Conservation (phyloP, 768 basidiomycete genomes). For the Serendipita vermifera region DNA sequence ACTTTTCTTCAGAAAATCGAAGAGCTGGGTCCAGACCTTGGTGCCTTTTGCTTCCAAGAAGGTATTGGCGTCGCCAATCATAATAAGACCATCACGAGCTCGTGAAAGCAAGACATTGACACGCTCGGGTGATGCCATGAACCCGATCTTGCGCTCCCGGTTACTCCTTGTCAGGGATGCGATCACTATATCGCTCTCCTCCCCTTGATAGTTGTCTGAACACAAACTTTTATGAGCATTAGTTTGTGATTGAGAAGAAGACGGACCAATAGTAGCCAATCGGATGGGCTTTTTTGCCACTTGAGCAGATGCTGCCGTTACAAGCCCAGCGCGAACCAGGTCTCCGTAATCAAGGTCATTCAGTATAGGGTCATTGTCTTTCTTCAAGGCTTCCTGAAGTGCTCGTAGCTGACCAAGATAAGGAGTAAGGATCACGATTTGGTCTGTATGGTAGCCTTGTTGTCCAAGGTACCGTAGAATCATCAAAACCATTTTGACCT, state of each 20-base stretch:
- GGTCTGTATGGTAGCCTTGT: constrained; percentile 50
- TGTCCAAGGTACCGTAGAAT: constrained; percentile 53
- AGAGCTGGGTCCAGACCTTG: constrained; percentile 39
- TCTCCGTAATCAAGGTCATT: constrained; percentile 52
- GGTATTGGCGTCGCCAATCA: constrained; percentile 52
- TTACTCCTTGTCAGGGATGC: constrained; percentile 52
- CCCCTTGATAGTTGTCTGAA: constrained; percentile 64
- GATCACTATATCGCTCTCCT: constrained; percentile 58
- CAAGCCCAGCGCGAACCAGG: constrained; percentile 42
- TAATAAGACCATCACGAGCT: constrained; percentile 48
- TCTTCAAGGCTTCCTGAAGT: constrained; percentile 34
- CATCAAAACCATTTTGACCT: constrained; percentile 51
- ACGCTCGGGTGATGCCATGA: constrained; percentile 58
- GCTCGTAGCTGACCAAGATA: constrained; percentile 51
- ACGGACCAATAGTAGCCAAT: constrained; percentile 51
- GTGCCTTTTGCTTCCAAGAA: constrained; percentile 42
- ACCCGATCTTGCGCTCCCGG: constrained; percentile 42
- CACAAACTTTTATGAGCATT: too few relatives aligned
- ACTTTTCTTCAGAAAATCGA: constrained; percentile 31
- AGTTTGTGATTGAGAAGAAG: not conserved
- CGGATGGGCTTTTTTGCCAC: constrained; percentile 35
- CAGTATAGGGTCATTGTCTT: constrained; percentile 42
- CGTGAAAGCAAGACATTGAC: constrained; percentile 60
- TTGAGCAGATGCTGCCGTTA: constrained; percentile 29
- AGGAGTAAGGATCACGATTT: constrained; percentile 54